Conservation (phyloP, 2,329 filamentous ascomycete species). For the Ceratocystis colombiana region DNA sequence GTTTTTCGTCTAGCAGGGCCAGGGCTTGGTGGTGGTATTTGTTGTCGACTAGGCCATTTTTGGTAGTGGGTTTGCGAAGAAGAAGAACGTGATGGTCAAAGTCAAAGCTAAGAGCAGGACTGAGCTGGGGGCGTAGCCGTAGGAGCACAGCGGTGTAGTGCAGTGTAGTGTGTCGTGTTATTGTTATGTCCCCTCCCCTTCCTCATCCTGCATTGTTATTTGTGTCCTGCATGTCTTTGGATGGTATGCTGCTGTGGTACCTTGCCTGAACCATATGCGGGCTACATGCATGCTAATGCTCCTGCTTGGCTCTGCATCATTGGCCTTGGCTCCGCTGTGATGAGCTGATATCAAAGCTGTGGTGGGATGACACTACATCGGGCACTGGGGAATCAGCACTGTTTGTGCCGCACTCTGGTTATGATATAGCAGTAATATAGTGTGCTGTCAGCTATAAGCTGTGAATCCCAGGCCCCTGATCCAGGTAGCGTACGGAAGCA, state of each 20-base stretch:
- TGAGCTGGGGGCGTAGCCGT: background rate
- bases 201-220: background rate
- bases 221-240: background rate
- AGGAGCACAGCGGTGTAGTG: conserved; percentile 4
- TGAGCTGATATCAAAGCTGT: too few relatives aligned
- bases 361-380: too few relatives aligned
- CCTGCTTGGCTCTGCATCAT: background rate
- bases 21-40: background rate
- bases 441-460: too few relatives aligned
- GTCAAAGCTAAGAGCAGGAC: too few relatives aligned
- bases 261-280: conserved; percentile 4
- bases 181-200: background rate
- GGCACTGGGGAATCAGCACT: too few relatives aligned
- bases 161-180: too few relatives aligned
- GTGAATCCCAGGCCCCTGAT: background rate
- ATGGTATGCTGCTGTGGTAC: conserved; percentile 8
- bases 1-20: background rate
- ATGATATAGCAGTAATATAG: too few relatives aligned
- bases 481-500: too few relatives aligned
- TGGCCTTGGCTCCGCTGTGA: too few relatives aligned
- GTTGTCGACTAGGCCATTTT: background rate
- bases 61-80: background rate
- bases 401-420: too few relatives aligned
- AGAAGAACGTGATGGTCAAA: too few relatives aligned
- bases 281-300: conserved; percentile 11